phyloP scores from a whole-genome alignment of 1,284 basidiomycete species.

The Fomes fomentarius region DNA sequence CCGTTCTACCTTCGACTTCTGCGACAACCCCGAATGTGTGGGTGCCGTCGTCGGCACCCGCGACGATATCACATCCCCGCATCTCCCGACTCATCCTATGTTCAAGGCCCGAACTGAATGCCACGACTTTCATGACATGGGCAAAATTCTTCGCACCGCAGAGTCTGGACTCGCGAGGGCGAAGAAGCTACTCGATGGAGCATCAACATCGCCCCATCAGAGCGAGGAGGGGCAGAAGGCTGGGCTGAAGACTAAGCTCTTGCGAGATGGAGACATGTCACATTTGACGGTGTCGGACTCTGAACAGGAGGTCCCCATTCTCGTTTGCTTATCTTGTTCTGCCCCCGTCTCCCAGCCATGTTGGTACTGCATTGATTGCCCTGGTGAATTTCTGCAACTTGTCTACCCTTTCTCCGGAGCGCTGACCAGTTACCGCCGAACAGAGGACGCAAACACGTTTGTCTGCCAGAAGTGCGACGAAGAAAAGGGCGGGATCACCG shows the following conservation, averaged over 20 bases:
- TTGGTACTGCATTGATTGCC: constrained; percentile 35
- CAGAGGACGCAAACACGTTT: constrained; percentile 14
- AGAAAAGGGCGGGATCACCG: constrained; percentile 10
- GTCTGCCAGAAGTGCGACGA: constrained; percentile 25
- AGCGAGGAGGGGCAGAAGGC: too few relatives aligned
- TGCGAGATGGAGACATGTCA: too few relatives aligned
- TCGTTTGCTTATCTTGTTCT: constrained; percentile 19
- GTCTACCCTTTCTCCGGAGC: too few relatives aligned
- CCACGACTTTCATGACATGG: constrained; percentile 28
- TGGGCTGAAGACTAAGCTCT: not conserved
- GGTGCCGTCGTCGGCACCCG: constrained; percentile 2
- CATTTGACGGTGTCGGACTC: not conserved
- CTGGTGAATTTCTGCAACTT: constrained; percentile 10
- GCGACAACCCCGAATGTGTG: constrained; percentile 24
- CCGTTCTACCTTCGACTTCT: constrained; percentile 27
- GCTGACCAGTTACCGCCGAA: not conserved
- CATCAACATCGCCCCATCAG: too few relatives aligned
- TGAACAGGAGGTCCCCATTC: not conserved
- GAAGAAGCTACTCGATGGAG: constrained; percentile 12
- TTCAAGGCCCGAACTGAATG: constrained; percentile 31
- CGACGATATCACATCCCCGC: constrained; percentile 25
- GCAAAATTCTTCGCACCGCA: constrained; percentile 17
- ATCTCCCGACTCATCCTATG: constrained; percentile 33
- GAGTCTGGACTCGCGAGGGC: constrained; percentile 25
- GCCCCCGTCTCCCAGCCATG: constrained; percentile 22